Percentiles rank a stretch among this genome's conserved stretches.
phyloP scores from a whole-genome alignment of 805 yeast species.

The Kuraishia piskuri region DNA sequence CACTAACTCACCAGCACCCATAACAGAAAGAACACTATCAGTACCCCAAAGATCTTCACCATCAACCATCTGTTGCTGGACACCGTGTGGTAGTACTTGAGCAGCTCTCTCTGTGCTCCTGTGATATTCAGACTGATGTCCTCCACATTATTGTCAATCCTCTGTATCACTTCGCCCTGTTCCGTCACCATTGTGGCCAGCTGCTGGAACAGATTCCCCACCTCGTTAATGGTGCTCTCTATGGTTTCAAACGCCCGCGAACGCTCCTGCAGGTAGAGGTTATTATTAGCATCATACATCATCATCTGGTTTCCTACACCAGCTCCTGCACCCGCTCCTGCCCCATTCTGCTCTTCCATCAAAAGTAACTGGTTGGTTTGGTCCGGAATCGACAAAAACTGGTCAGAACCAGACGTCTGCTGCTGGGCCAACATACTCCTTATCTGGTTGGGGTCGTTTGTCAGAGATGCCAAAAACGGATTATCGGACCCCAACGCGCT shows the following conservation, averaged over 20 bases:
- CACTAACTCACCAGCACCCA: constrained; percentile 69
- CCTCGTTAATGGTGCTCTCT: constrained; percentile 94
- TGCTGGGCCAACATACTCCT: constrained; percentile 9
- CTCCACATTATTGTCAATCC: constrained; percentile 92
- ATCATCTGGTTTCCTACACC: constrained; percentile 71
- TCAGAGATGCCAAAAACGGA: constrained; percentile 23
- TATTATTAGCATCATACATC: constrained; percentile 77
- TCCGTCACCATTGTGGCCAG: constrained; percentile 96
- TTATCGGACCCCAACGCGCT: constrained; percentile 21
- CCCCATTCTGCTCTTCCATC: constrained; percentile 74
- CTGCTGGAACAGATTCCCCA: constrained; percentile 90
- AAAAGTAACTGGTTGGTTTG: constrained; percentile 78
- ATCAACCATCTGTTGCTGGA: constrained; percentile 90
- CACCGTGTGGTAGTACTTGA: constrained; percentile 82
- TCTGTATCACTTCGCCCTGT: constrained; percentile 92
- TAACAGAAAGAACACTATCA: constrained; percentile 64
- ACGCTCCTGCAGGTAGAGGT: constrained; percentile 28
- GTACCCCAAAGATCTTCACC: constrained; percentile 79
- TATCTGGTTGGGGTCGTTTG: constrained; percentile 8
- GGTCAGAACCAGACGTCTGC: constrained; percentile 26
- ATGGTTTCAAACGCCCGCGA: constrained; percentile 91
- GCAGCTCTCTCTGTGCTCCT: constrained; percentile 91
- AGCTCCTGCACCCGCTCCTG: constrained; percentile 23
- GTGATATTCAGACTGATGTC: constrained; percentile 82
- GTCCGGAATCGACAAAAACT: constrained; percentile 65